Evolutionary conservation across 257 asterid genomes (phyloP), one percentile per base, ranked within the genome.

Genomic region (Verbascum thapsus): DNA sequence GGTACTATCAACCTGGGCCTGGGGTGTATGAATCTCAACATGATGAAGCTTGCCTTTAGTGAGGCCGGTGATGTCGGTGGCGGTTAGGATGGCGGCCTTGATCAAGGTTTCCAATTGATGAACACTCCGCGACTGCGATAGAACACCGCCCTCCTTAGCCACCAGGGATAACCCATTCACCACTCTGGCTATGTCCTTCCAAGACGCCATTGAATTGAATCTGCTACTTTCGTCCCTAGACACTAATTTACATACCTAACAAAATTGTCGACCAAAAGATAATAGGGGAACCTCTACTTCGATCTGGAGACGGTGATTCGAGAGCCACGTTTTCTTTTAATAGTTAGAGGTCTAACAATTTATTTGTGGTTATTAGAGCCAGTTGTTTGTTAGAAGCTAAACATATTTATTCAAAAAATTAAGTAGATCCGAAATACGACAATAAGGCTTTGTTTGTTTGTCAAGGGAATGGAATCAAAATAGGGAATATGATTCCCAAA

Each of bases 111-210:
- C 78, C 66, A 81, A 66, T 40, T 49, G 70, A 38, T 49, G 70
- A 38, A 61, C 71, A 6, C 51, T 66, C 22, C 51, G 68, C 16
- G 61, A 62, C n/a, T n/a, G 55, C 78, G 81, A 69, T n/a, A n/a
- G n/a, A n/a, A 57, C 63, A 51, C 69, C 41, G 47, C 76, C 71
- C 76, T 88, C 97, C 75, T 76, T 82, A 7, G 88, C 96, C 72
- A 91, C 98, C 79, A 88, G 54, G 62, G 86, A 81, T 41, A 86
- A 34, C 11, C 98, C 98, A 57, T 87, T 72, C 67, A 58, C 86
- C 58, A 91, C 71, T 67, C 86, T 79, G 39, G 67, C 75, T 11
- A 83, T 17, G 53, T 86, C 96, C 78, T 85, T 85, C 72, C 72
- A 60, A 54, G 77, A 74, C 30, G 67, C 72, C 95, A 87, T 87